These are phyloP conservation scores for Pythium graminicola DNA, from an alignment of 352 stramenopile genomes.

Conservation along the genomic window DNA sequence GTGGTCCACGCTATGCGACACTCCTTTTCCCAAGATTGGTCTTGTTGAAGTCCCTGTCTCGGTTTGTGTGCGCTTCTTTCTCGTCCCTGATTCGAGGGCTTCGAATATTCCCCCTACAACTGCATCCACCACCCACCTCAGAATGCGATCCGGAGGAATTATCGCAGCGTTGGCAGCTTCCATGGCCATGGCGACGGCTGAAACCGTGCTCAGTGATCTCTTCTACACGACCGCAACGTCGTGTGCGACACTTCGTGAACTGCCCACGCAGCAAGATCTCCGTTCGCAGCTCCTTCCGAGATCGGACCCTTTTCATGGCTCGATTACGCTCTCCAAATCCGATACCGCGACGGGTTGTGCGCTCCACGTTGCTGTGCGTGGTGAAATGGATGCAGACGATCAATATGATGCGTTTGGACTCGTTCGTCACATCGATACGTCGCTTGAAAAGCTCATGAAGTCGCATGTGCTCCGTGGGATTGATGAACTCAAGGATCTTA, in stretches of 20 bases:
- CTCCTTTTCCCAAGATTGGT: slow-evolving; percentile 3
- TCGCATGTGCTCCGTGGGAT: slow-evolving; percentile 9
- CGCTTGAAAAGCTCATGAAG: slow-evolving; percentile 13
- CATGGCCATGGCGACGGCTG: background rate
- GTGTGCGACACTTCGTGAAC: slow-evolving; percentile 4
- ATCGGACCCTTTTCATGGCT: slow-evolving; percentile 6
- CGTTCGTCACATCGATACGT: slow-evolving; percentile 9
- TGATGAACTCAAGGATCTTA: slow-evolving; percentile 12
- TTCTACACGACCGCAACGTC: slow-evolving; percentile 22
- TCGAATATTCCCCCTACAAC: background rate
- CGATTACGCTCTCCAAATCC: slow-evolving; percentile 16
- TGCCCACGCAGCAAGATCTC: slow-evolving; percentile 10
- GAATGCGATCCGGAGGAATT: slow-evolving; percentile 1
- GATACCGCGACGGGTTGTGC: slow-evolving; percentile 14
- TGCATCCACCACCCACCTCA: background rate
- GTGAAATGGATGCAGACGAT: background rate
- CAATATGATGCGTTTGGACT: slow-evolving; percentile 15
- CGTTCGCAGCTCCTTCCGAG: slow-evolving; percentile 16
- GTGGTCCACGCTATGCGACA: slow-evolving; percentile 9
- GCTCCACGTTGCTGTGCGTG: slow-evolving; percentile 12
- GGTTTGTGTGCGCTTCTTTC: slow-evolving; percentile 3
- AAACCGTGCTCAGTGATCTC: slow-evolving; percentile 18
- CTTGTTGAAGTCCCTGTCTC: slow-evolving; percentile 24
- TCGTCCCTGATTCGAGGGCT: slow-evolving; percentile 7
- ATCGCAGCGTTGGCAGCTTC: background rate